Base-by-base conservation (phyloP, 768 basidiomycete species). In the Suillus tomentosus region DNA sequence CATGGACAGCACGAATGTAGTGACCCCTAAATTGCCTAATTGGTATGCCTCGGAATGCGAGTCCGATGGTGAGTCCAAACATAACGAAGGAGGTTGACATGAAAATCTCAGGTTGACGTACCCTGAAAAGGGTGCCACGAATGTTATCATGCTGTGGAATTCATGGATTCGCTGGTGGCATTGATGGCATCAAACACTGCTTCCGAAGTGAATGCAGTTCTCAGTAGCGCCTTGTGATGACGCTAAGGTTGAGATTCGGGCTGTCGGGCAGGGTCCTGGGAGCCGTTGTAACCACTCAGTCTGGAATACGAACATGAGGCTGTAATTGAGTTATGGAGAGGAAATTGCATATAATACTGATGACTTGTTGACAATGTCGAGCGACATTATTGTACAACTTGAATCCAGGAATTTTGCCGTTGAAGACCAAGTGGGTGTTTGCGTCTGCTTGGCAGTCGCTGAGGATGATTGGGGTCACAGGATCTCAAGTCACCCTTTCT, bases 391-490 rank as follows among this genome's bases (percentile, higher is more conserved):
- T 8, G 22, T 24, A 50, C 22, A 50, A 24, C 48, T 27, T 14
- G 48, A 50, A 24, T 14, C 22, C 22, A 50, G 24, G 22, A 48
- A 45, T 24, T 14, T 24, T 27, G 48, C 48, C 7, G 48, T 50
- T 50, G 22, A 47, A n/a, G 45, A 37, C 17, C 15, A 51, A 53
- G 51, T 53, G 51, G 27, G 31, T 77, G 71, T 77, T 77, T 76
- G 74, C 65, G 27, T 37, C 3, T 48, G 65, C 62, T 66, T 62
- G 59, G 66, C n/a, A 24, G 64, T 40, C 40, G 31, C 31, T 31
- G 14, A 62, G 72, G 70, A 73, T 70, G 63, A 62, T 42, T 51
- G 62, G 59, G 62, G 75, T 77, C 74, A 75, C 74, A 76, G 73
- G 74, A 76, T 71, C 69, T 27, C 57, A 24, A 62, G 67, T 64